Conservation (phyloP, 2,329 filamentous ascomycete genomes). For the Phaeosphaeriaceae sp. region DNA sequence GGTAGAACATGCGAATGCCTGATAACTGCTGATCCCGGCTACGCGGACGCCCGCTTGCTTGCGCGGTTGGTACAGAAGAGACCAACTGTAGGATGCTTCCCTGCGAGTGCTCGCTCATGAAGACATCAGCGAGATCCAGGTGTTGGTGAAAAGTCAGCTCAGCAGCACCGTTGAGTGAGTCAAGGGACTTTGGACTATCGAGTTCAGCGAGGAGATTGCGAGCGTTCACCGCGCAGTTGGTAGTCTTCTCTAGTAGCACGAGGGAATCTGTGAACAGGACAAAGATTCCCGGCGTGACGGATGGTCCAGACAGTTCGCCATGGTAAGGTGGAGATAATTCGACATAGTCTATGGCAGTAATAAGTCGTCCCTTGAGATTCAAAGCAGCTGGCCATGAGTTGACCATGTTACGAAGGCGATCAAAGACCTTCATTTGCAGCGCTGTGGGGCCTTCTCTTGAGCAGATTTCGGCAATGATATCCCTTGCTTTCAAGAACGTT, state of each 20-base stretch:
- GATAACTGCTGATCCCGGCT: slow-evolving; percentile 38
- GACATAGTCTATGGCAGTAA: slow-evolving; percentile 80
- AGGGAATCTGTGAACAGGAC: slow-evolving; percentile 85
- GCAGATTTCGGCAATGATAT: slow-evolving; percentile 95
- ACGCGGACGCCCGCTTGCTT: slow-evolving; percentile 38
- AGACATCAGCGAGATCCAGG: slow-evolving; percentile 71
- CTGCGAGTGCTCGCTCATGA: slow-evolving; percentile 71
- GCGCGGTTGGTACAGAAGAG: slow-evolving; percentile 52
- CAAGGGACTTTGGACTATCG: slow-evolving; percentile 70
- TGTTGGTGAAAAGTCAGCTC: slow-evolving; percentile 80
- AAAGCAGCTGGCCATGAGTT: slow-evolving; percentile 78
- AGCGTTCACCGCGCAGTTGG: slow-evolving; percentile 69
- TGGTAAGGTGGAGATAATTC: slow-evolving; percentile 78
- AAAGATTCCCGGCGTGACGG: slow-evolving; percentile 68
- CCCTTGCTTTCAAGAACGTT: slow-evolving; percentile 83
- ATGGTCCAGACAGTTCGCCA: slow-evolving; percentile 54
- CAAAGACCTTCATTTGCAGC: slow-evolving; percentile 76
- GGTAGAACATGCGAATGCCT: slow-evolving; percentile 62
- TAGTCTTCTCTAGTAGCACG: slow-evolving; percentile 75
- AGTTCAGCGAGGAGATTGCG: slow-evolving; percentile 83
- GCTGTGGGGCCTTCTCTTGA: slow-evolving; percentile 78
- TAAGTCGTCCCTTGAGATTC: slow-evolving; percentile 77
- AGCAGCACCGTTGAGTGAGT: slow-evolving; percentile 39
- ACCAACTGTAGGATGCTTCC: slow-evolving; percentile 72
- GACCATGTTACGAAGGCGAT: slow-evolving; percentile 76